Evolutionary conservation across 2,329 filamentous ascomycete species (phyloP).

Genomic region (Fusarium mangiferae): DNA sequence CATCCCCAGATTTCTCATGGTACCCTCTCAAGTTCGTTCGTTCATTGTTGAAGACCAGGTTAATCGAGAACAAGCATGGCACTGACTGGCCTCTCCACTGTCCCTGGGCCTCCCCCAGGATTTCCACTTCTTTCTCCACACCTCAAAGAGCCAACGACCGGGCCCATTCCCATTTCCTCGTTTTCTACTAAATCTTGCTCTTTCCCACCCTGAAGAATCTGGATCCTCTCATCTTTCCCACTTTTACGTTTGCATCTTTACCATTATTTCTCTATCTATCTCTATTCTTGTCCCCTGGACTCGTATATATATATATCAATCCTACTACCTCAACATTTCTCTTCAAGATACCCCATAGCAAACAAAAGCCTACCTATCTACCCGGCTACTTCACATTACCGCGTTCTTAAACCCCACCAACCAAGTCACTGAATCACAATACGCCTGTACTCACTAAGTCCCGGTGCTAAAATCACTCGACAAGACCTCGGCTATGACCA

Average conservation of each 20-base stretch:
- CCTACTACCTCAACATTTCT: background rate
- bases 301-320: constrained; percentile 13
- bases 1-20: constrained; percentile 13
- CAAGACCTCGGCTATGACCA: constrained; percentile 34
- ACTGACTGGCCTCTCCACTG: constrained; percentile 35
- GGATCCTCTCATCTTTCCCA: constrained; percentile 23
- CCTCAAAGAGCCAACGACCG: constrained; percentile 10
- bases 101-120: constrained; percentile 44
- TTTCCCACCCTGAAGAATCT: constrained; percentile 33
- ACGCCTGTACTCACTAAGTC: constrained; percentile 20
- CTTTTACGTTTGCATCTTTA: constrained; percentile 8
- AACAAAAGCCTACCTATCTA: background rate
- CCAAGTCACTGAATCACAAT: constrained; percentile 12
- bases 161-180: constrained; percentile 35
- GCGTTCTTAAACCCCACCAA: constrained; percentile 27
- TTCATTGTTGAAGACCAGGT: background rate
- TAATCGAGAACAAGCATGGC: constrained; percentile 13
- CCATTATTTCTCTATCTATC: constrained; percentile 7
- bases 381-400: background rate
- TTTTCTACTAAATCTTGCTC: constrained; percentile 41
- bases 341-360: constrained; percentile 24
- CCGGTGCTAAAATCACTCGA: constrained; percentile 19
- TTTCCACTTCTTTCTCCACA: constrained; percentile 45
- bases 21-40: background rate
- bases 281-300: background rate